A percentile compares a stretch with the other conserved stretches of the same genome.
phyloP scores from a whole-genome alignment of 2,329 filamentous ascomycete species.

The Epichloe hybrida region DNA sequence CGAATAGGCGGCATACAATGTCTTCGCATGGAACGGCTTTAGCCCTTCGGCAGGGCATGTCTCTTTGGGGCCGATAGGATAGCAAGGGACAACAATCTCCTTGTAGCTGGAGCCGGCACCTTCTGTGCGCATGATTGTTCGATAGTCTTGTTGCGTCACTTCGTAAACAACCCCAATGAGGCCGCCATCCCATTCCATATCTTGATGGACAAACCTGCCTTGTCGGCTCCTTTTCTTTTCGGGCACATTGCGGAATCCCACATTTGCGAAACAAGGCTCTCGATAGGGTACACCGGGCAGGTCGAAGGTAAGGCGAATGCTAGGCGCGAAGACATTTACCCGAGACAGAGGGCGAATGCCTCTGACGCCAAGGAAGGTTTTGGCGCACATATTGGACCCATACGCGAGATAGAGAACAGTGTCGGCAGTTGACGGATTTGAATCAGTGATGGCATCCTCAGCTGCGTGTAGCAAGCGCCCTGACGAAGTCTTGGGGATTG shows the following conservation, averaged over 20 bases:
- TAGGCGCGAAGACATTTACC: slow-evolving; percentile 69
- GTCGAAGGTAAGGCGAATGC: slow-evolving; percentile 68
- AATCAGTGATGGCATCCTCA: slow-evolving; percentile 11
- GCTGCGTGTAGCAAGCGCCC: slow-evolving; percentile 17
- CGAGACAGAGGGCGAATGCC: slow-evolving; percentile 71
- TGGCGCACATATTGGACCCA: slow-evolving; percentile 72
- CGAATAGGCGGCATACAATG: slow-evolving; percentile 57
- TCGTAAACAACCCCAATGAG: slow-evolving; percentile 93
- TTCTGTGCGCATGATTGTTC: slow-evolving; percentile 79
- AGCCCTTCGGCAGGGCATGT: slow-evolving; percentile 48
- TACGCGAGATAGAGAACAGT: slow-evolving; percentile 77
- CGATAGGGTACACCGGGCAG: slow-evolving; percentile 72
- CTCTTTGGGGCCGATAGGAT: slow-evolving; percentile 46
- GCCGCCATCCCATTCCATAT: slow-evolving; percentile 55
- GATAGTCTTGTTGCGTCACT: slow-evolving; percentile 70
- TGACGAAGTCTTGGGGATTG: slow-evolving; percentile 19
- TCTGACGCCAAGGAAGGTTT: slow-evolving; percentile 66
- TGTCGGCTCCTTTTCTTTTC: slow-evolving; percentile 20
- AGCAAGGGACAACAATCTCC: slow-evolving; percentile 69
- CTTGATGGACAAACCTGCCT: slow-evolving; percentile 3
- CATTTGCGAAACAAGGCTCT: slow-evolving; percentile 90
- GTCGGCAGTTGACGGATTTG: slow-evolving; percentile 11
- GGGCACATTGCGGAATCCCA: slow-evolving; percentile 43
- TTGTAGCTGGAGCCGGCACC: slow-evolving; percentile 76
- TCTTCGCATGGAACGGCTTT: slow-evolving; percentile 67